Evolutionary conservation across 2,329 filamentous ascomycete genomes (phyloP).

Genomic region (Malbranchea cinnamomea): DNA sequence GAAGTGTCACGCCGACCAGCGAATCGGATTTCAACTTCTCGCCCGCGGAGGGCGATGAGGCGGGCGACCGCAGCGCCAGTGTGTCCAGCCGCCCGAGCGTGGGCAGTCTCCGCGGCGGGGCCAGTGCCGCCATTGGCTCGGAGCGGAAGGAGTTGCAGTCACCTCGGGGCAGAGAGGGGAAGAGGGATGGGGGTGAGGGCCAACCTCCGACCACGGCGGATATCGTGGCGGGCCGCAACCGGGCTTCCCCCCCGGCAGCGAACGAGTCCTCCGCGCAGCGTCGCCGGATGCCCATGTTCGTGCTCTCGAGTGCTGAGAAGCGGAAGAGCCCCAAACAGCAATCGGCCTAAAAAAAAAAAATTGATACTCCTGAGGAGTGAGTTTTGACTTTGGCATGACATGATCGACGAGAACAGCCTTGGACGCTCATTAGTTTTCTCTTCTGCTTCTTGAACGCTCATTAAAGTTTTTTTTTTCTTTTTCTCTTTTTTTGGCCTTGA

Average conservation of each 20-base stretch:
- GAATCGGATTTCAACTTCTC: constrained; percentile 59
- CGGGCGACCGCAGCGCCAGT: constrained; percentile 29
- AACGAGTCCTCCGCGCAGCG: constrained; percentile 35
- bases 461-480: constrained; percentile 1
- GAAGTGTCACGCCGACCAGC: constrained; percentile 78
- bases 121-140: constrained; percentile 74
- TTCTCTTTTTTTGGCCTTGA: background rate
- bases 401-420: too few relatives aligned
- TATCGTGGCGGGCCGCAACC: constrained; percentile 41
- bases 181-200: background rate
- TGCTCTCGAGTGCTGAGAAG: constrained; percentile 81
- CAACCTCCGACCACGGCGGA: constrained; percentile 20
- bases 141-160: constrained; percentile 53
- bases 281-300: constrained; percentile 72
- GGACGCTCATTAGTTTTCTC: too few relatives aligned
- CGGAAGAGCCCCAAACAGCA: constrained; percentile 56
- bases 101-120: constrained; percentile 60
- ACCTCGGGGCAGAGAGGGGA: background rate
- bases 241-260: constrained; percentile 46
- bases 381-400: too few relatives aligned
- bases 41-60: constrained; percentile 48
- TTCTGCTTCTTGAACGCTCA: too few relatives aligned
- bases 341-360: too few relatives aligned
- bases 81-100: constrained; percentile 61
- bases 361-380: too few relatives aligned